Evolutionary conservation across 352 stramenopile genomes (phyloP).

Genomic region (Globisporangium nagaii): DNA sequence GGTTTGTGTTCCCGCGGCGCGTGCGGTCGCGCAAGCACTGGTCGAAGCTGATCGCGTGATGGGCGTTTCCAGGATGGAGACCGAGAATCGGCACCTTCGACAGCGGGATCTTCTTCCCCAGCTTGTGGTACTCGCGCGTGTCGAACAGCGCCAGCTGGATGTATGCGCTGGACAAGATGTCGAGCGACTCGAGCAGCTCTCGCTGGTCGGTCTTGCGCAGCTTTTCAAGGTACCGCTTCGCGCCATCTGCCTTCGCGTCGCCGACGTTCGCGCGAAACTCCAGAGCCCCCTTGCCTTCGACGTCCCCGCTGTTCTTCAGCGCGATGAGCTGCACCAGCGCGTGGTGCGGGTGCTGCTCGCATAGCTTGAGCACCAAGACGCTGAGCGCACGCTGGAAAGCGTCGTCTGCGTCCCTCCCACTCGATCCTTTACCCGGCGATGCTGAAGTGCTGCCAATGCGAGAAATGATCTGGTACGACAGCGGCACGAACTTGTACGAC

Average conservation of each 20-base stretch:
- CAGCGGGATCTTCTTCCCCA: constrained; percentile 70
- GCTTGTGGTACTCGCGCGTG: constrained; percentile 65
- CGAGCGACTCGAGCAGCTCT: constrained; percentile 68
- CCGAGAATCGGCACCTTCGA: constrained; percentile 48
- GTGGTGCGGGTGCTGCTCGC: constrained; percentile 95
- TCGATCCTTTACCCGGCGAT: neutral
- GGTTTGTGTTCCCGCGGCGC: constrained; percentile 22
- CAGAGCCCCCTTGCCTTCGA: constrained; percentile 74
- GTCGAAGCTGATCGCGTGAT: constrained; percentile 43
- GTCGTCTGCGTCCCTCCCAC: constrained; percentile 2
- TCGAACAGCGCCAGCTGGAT: constrained; percentile 79
- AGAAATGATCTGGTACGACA: constrained; percentile 98
- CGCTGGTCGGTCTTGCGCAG: constrained; percentile 43
- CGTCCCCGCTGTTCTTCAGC: constrained; percentile 90
- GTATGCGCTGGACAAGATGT: constrained; percentile 71
- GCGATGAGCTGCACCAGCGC: constrained; percentile 94
- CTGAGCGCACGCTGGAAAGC: constrained; percentile 86
- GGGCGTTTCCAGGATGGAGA: constrained; percentile 15
- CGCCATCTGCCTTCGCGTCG: constrained; percentile 65
- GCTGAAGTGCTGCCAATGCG: constrained; percentile 70
- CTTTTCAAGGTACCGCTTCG: constrained; percentile 55
- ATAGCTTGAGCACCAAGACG: constrained; percentile 89
- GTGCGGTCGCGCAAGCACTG: constrained; percentile 60
- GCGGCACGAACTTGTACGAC: constrained; percentile 95
- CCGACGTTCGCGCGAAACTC: constrained; percentile 81